Evolutionary conservation across 331 rosid species (phyloP).

Genomic region (Phaseolus coccineus): DNA sequence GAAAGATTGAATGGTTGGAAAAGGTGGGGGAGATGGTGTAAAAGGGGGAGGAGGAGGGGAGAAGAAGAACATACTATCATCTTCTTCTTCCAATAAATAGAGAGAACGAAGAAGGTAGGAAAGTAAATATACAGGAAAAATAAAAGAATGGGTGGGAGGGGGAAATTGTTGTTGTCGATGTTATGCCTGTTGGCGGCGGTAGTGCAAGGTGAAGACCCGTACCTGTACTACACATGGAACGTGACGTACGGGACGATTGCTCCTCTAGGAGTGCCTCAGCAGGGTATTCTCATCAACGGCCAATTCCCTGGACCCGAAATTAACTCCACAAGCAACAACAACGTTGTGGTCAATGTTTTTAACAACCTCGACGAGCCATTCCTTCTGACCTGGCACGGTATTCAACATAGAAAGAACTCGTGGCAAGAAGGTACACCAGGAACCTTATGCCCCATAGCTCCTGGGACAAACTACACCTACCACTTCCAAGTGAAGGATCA

Average conservation of each 20-base stretch:
- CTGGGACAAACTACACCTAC: conserved; percentile 73
- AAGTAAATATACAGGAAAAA: background rate
- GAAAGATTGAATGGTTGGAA: background rate
- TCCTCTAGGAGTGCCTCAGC: conserved; percentile 72
- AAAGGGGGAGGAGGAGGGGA: background rate
- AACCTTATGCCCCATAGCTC: conserved; percentile 67
- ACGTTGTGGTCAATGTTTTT: conserved; percentile 58
- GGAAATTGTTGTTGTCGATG: too few species aligned
- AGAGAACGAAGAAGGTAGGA: background rate
- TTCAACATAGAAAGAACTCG: conserved; percentile 74
- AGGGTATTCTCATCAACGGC: conserved; percentile 74
- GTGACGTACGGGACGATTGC: conserved; percentile 75
- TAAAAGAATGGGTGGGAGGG: too few species aligned
- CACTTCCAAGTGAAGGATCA: conserved; percentile 80
- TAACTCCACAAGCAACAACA: conserved; percentile 74
- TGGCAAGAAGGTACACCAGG: conserved; percentile 80
- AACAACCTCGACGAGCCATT: conserved; percentile 77
- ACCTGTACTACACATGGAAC: conserved; percentile 67
- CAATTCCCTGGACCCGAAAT: conserved; percentile 79
- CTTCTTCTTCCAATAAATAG: background rate
- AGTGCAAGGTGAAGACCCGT: conserved; percentile 67
- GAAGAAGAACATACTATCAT: background rate
- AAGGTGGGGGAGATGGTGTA: background rate
- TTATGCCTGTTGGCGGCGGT: conserved; percentile 10
- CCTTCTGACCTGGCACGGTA: conserved; percentile 72